phyloP scores from a whole-genome alignment of 192 early-diverging fungal genomes.

The Diversispora epigaea region DNA sequence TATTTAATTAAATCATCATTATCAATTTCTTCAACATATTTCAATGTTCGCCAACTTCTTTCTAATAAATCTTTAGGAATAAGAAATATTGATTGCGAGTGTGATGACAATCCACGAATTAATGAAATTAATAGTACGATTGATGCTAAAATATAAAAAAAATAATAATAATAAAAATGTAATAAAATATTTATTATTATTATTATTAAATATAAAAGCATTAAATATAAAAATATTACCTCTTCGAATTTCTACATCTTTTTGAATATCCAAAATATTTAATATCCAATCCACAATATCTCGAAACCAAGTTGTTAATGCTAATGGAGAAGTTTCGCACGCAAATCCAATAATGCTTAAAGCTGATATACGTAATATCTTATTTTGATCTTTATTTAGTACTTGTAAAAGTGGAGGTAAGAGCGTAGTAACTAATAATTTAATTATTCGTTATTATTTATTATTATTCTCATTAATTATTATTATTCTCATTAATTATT shows the following conservation, averaged over 20 bases:
- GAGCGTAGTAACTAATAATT: not conserved
- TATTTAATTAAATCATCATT: conserved; percentile 67
- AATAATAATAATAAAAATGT: not conserved
- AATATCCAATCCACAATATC: conserved; percentile 69
- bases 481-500: not conserved
- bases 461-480: no score
- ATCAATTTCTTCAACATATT: conserved; percentile 65
- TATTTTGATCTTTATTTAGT: conserved; percentile 35
- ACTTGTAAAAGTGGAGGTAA: conserved; percentile 39
- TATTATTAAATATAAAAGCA: not conserved
- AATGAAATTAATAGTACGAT: conserved; percentile 67
- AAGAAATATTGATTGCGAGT: conserved; percentile 46
- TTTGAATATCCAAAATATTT: conserved; percentile 67
- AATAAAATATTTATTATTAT: not conserved
- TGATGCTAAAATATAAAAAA: conserved; percentile 52
- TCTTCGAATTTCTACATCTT: conserved; percentile 61
- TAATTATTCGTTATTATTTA: not conserved
- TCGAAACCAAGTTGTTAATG: conserved; percentile 64
- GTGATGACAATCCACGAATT: conserved; percentile 64
- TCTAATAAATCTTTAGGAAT: conserved; percentile 61
- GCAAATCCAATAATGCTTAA: conserved; percentile 65
- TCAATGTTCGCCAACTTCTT: conserved; percentile 55
- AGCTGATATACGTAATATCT: conserved; percentile 57
- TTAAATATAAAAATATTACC: conserved; percentile 37
- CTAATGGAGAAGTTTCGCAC: conserved; percentile 70